Base-by-base conservation (phyloP, 306 rosid species). In the Notholithocarpus densiflorus region DNA sequence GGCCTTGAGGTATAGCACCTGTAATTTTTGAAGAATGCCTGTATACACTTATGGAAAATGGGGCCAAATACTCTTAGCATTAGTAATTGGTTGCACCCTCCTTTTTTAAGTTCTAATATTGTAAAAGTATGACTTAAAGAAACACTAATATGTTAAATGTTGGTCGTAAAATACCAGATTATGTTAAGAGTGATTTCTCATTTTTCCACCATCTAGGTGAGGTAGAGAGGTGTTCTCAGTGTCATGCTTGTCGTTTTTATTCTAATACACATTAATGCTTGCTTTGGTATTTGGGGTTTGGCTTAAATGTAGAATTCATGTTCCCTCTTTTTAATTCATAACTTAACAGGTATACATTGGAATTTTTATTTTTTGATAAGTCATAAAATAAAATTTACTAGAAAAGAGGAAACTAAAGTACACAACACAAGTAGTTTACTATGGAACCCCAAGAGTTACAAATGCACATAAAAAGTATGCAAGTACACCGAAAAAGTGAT, bases 1-100 rank as follows among this genome's bases (percentile, higher is more conserved):
- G 76, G 26, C 71, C 81, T 93, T 32, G 84, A 93, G 99, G 99
- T 93, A 85, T 66, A 71, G 65, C 76, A 78, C 55, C 73, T 77
- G 32, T 54, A 75, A 56, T 19, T 34, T 81, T 57, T 77, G 31
- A 61, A 56, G 70, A 48, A 32, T 17, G 79, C 79, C 52, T 40
- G 26, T 20, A 13, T 10, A 60, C 54, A 55, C 56, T 43, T 73
- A 68, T 62, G 34, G 32, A 73, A 48, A 73, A 48, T 56, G 53
- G 53, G 17, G 14, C 53, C 53, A 48, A 2, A 48, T 32, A 69
- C 24, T 59, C 40, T 57, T 82, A 73, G 61, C 48, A 18, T 51
- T 71, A 69, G 68, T 70, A 69, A 56, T 37, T 80, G 57, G 27
- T 34, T 32, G 37, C n/a, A 26, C 23, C 65, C 8, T 59, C 15